Conservation (phyloP, 768 basidiomycete genomes). For the Macrocybe gigantea region DNA sequence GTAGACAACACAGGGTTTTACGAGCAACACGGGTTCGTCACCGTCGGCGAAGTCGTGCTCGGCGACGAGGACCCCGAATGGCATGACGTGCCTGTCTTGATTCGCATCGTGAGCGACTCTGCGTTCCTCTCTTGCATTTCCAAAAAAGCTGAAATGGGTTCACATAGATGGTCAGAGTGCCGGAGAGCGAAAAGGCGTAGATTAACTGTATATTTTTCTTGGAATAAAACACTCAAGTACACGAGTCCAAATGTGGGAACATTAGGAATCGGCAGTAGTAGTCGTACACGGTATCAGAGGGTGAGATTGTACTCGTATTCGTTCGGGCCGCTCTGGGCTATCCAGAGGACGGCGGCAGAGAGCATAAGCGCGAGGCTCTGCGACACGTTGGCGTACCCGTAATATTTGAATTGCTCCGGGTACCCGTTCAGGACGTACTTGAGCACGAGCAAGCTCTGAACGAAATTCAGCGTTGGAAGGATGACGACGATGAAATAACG, state of each 20-base stretch:
- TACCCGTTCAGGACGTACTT: conserved; percentile 82
- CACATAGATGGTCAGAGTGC: too few species aligned
- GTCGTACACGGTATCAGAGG: too few species aligned
- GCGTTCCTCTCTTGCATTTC: too few species aligned
- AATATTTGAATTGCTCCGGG: conserved; percentile 75
- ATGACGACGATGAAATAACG: conserved; percentile 24
- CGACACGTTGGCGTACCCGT: conserved; percentile 93
- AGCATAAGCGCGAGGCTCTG: conserved; percentile 86
- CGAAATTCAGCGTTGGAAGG: neutral
- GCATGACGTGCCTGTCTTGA: conserved; percentile 19
- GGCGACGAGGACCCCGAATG: conserved; percentile 26
- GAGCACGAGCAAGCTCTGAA: conserved; percentile 79
- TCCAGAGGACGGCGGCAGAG: conserved; percentile 86
- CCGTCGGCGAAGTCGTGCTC: conserved; percentile 15
- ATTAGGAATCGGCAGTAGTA: too few species aligned
- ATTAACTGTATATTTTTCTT: too few species aligned
- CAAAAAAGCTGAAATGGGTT: too few species aligned
- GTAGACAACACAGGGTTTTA: conserved; percentile 17
- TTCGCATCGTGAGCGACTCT: conserved; percentile 19
- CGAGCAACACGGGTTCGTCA: conserved; percentile 15
- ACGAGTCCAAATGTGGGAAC: too few species aligned
- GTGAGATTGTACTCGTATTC: conserved; percentile 95
- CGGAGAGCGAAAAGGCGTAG: too few species aligned
- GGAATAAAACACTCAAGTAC: too few species aligned
- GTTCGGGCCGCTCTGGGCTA: conserved; percentile 76